Percentiles rank a stretch among this genome's conserved stretches.
phyloP scores from a whole-genome alignment of 2,329 filamentous ascomycete species.

The Albophoma yamanashiensis region DNA sequence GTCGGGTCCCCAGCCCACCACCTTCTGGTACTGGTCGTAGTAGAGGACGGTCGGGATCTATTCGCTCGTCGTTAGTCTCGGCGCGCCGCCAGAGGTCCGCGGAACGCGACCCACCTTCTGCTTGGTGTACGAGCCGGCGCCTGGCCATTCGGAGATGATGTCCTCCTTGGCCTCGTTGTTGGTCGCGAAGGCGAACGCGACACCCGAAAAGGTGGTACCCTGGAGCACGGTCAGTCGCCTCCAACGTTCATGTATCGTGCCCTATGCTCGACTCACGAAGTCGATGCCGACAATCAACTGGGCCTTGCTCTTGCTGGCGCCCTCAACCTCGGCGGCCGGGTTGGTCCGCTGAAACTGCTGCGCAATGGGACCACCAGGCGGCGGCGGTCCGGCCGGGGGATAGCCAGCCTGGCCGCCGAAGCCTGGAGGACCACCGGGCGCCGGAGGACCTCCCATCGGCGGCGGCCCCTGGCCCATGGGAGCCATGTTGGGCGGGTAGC shows the following conservation, averaged over 20 bases:
- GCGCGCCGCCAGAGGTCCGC: background rate
- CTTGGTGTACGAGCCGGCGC: constrained; percentile 93
- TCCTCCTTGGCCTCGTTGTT: constrained; percentile 97
- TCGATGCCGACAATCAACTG: constrained; percentile 98
- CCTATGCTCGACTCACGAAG: constrained; percentile 55
- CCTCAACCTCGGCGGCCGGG: constrained; percentile 67
- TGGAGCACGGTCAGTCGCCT: constrained; percentile 21
- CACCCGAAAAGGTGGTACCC: constrained; percentile 96
- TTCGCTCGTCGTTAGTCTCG: background rate
- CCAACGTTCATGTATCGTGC: background rate
- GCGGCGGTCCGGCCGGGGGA: constrained; percentile 31
- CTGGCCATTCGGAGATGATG: constrained; percentile 98
- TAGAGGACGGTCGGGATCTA: constrained; percentile 99
- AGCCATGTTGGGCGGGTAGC: constrained; percentile 47
- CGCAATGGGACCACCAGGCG: constrained; percentile 23
- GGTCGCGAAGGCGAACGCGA: constrained; percentile 92
- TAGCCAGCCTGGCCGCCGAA: constrained; percentile 35
- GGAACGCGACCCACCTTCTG: constrained; percentile 61
- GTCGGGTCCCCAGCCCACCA: constrained; percentile 98
- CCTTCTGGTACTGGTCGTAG: constrained; percentile 98
- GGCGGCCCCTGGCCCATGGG: constrained; percentile 31
- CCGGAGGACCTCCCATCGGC: constrained; percentile 20
- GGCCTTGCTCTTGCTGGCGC: constrained; percentile 80
- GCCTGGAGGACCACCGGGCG: constrained; percentile 35
- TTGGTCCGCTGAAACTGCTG: constrained; percentile 33